Conservation (phyloP, 306 rosid genomes). For the Hippophae rhamnoides region DNA sequence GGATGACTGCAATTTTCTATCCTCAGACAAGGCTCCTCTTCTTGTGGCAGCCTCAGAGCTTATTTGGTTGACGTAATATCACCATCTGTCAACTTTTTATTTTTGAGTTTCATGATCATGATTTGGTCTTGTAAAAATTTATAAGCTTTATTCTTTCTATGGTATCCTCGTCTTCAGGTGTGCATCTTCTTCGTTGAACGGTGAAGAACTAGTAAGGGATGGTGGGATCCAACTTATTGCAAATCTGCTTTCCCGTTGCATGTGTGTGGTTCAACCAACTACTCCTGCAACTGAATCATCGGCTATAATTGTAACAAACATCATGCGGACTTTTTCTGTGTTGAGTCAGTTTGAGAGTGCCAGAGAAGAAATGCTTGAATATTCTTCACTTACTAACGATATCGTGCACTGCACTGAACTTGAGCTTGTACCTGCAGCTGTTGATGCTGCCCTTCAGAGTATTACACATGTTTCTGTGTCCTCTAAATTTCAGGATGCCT, state of each 20-base stretch:
- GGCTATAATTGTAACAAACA: constrained; percentile 79
- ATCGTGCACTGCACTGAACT: constrained; percentile 94
- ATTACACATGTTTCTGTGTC: constrained; percentile 86
- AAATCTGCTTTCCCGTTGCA: constrained; percentile 95
- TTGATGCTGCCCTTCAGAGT: constrained; percentile 86
- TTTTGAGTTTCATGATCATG: constrained; percentile 16
- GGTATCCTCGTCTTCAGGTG: constrained; percentile 47
- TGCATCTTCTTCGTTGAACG: constrained; percentile 86
- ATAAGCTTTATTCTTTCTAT: constrained; percentile 13
- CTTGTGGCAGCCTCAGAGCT: constrained; percentile 95
- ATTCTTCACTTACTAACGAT: constrained; percentile 81
- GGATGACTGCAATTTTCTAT: constrained; percentile 87
- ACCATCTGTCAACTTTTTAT: constrained; percentile 7
- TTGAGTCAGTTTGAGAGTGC: constrained; percentile 87
- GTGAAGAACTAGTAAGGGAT: constrained; percentile 97
- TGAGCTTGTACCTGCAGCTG: constrained; percentile 79
- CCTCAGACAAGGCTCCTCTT: constrained; percentile 89
- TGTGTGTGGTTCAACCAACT: constrained; percentile 86
- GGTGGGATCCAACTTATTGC: constrained; percentile 93
- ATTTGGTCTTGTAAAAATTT: constrained; percentile 10
- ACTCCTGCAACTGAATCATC: constrained; percentile 90
- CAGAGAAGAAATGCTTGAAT: constrained; percentile 73
- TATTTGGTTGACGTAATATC: constrained; percentile 84
- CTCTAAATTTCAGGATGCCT: constrained; percentile 72
- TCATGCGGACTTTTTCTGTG: constrained; percentile 81